A percentile compares a stretch with the other conserved stretches of the same genome.
These are phyloP conservation scores for Claviceps sp. DNA, from an alignment of 2,329 filamentous ascomycete genomes.

Conservation along the genomic window DNA sequence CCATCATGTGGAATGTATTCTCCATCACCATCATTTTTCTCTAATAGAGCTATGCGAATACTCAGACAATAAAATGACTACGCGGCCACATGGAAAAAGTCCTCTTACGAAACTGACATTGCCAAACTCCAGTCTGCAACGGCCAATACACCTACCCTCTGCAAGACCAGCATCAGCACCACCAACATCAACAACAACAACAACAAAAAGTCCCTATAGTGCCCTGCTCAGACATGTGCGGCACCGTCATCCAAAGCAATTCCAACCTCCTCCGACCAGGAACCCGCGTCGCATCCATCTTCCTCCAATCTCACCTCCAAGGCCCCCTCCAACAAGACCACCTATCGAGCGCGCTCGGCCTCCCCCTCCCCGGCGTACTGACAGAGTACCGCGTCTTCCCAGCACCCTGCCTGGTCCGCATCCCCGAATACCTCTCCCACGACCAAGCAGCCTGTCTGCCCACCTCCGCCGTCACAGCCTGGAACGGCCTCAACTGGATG, in stretches of 20 bases:
- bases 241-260: slow-evolving; percentile 37
- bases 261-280: slow-evolving; percentile 35
- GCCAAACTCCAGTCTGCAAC: slow-evolving; percentile 36
- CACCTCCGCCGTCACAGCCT: slow-evolving; percentile 49
- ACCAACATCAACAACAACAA: slow-evolving; percentile 13
- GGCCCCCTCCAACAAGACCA: slow-evolving; percentile 45
- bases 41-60: too few relatives aligned
- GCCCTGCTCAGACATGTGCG: slow-evolving; percentile 60
- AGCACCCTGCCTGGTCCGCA: slow-evolving; percentile 38
- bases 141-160: slow-evolving; percentile 53
- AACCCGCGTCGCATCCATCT: slow-evolving; percentile 54
- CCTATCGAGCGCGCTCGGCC: slow-evolving; percentile 44
- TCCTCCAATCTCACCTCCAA: slow-evolving; percentile 41
- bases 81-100: too few relatives aligned
- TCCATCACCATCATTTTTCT: too few relatives aligned
- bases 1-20: too few relatives aligned
- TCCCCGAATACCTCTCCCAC: slow-evolving; percentile 42
- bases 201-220: slow-evolving; percentile 31
- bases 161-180: too few relatives aligned
- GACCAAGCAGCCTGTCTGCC: slow-evolving; percentile 48
- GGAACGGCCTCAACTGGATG: slow-evolving; percentile 52
- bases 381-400: slow-evolving; percentile 47
- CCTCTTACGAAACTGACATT: not conserved
- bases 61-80: too few relatives aligned
- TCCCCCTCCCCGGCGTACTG: slow-evolving; percentile 45